Conservation (phyloP, 192 early-diverging fungal genomes). For the Dissophora globulifera region DNA sequence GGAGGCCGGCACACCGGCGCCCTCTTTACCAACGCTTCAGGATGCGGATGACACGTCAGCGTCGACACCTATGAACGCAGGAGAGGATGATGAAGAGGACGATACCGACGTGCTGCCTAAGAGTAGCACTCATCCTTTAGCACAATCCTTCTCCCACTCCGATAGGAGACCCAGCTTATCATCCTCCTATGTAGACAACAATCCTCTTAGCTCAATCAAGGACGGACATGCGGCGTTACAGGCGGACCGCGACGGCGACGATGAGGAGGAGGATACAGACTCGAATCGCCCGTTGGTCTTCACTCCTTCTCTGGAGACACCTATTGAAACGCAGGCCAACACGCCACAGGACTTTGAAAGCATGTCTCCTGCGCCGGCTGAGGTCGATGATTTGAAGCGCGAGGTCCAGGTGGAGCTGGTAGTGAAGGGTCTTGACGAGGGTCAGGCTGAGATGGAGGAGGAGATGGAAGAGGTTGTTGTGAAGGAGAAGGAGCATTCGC, state of each 20-base stretch:
- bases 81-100: conserved; percentile 49
- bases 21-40: conserved; percentile 43
- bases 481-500: conserved; percentile 36
- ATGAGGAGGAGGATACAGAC: conserved; percentile 49
- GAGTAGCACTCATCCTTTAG: neutral
- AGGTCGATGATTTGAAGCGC: conserved; percentile 31
- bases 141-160: conserved; percentile 16
- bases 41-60: conserved; percentile 43
- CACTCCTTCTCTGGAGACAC: conserved; percentile 45
- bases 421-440: conserved; percentile 47
- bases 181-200: neutral
- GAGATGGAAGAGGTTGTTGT: conserved; percentile 46
- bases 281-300: conserved; percentile 47
- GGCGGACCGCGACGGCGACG: conserved; percentile 16
- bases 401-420: conserved; percentile 42
- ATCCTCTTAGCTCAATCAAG: conserved; percentile 6
- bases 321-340: conserved; percentile 48
- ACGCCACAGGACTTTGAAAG: conserved; percentile 53
- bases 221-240: neutral
- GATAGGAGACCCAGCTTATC: conserved; percentile 1
- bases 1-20: conserved; percentile 46
- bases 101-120: conserved; percentile 14
- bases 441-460: conserved; percentile 52
- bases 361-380: conserved; percentile 44
- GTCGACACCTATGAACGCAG: conserved; percentile 33